A percentile compares a stretch with the other conserved stretches of the same genome.
These are phyloP conservation scores for Maudiozyma saulgeensis DNA, from an alignment of 805 yeast species.

Conservation along the genomic window DNA sequence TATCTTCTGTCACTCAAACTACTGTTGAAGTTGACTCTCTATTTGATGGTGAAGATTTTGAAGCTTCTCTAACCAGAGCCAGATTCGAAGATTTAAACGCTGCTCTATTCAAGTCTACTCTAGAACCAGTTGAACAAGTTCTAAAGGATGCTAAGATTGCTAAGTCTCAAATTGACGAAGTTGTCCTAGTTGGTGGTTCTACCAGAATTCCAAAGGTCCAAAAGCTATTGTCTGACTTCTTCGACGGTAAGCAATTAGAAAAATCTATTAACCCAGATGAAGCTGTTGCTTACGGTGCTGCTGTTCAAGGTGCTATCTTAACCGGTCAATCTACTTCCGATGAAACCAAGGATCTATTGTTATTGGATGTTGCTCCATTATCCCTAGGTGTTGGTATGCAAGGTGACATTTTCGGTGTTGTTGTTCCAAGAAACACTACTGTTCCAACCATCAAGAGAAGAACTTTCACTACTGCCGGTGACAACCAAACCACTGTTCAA, in stretches of 20 bases:
- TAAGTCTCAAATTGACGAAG: conserved; percentile 83
- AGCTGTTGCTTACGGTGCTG: conserved; percentile 99
- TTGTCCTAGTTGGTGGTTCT: conserved; percentile 96
- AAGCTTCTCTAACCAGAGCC: conserved; percentile 90
- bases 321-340: conserved; percentile 85
- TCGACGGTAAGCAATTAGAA: conserved; percentile 93
- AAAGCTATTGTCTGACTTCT: conserved; percentile 87
- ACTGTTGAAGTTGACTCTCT: conserved; percentile 94
- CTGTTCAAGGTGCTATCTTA: conserved; percentile 98
- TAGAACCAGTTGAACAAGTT: conserved; percentile 91
- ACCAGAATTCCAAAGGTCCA: conserved; percentile 98
- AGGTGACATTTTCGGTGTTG: conserved; percentile 98
- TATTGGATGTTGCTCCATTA: conserved; percentile 95
- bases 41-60: conserved; percentile 92
- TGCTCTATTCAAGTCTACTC: conserved; percentile 83
- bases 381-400: conserved; percentile 99
- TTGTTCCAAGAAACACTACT: conserved; percentile 98
- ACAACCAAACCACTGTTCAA: conserved; percentile 97
- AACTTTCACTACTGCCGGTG: conserved; percentile 97
- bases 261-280: conserved; percentile 98
- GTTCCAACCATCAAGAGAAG: conserved; percentile 98
- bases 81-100: conserved; percentile 95
- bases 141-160: conserved; percentile 82
- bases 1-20: conserved; percentile 93
- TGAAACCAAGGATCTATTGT: conserved; percentile 89